Base-by-base conservation (phyloP, 2,329 filamentous ascomycete species). In the Hortaea sp. region DNA sequence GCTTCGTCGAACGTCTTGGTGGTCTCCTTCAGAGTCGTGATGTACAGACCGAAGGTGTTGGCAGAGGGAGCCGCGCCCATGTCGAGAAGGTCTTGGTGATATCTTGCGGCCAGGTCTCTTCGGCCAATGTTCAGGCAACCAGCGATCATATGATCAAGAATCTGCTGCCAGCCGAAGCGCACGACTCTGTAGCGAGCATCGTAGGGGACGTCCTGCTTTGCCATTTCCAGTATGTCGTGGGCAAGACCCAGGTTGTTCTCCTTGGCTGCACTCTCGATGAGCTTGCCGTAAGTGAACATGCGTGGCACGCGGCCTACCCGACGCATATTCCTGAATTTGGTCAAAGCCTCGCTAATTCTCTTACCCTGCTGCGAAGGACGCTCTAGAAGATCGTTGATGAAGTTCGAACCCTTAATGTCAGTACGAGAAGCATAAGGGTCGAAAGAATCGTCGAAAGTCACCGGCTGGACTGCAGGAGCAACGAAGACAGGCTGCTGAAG, bases 1-100 rank as follows among this genome's bases (percentile, higher is more conserved):
- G 92, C 92, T 66, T 98, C 92, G 60, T 98, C 92, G 55, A 95
- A 97, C 0, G 89, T 97, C 78, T 94, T 95, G 54, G 88, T 88
- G 1, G 88, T 94, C 63, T 95, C 90, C 72, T 97, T 95, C 51
- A 98, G 75, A 1, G 90, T 97, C n/a, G 94, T 97, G 69, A 98
- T 98, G 75, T 97, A 98, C 12, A 98, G 78, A 49, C 92, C 92
- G 57, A 94, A 98, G 0, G 92, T 98, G 73, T 98, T 98, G 39
- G 92, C 92, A 2, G 90, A 94, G 11, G 92, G 92, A 7, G 89
- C 84, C 49, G 85, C 82, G 41, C 90, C 90, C 74, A 97, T 92
- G 50, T 88, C 82, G 42, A 94, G 75, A 55, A 98, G 76, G 65
- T 98, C 88, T 66, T 92, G 84, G 63, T 97, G 92, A 67, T 85